These are phyloP conservation scores for Acrocalymma vagum DNA, from an alignment of 2,329 filamentous ascomycete species.

Conservation along the genomic window DNA sequence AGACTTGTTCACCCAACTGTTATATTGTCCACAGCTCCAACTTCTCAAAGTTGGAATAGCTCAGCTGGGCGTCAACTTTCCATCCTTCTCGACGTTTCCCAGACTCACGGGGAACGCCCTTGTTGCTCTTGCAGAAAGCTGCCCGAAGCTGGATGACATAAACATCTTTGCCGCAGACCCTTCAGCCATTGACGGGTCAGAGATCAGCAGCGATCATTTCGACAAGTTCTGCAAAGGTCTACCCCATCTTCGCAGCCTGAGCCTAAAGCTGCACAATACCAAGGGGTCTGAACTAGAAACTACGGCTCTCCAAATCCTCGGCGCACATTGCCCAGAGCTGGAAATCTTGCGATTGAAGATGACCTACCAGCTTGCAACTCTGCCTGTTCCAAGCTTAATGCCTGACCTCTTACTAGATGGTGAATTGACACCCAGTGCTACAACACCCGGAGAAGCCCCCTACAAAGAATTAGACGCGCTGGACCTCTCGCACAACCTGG, in stretches of 20 bases:
- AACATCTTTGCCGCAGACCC: slow-evolving; percentile 35
- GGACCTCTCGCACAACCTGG: too few species aligned
- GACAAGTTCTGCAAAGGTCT: slow-evolving; percentile 34
- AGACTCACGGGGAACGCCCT: slow-evolving; percentile 28
- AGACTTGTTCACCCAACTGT: slow-evolving; percentile 26
- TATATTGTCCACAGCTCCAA: slow-evolving; percentile 26
- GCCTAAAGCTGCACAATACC: slow-evolving; percentile 36
- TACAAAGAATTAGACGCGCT: too few species aligned
- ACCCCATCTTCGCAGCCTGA: slow-evolving; percentile 30
- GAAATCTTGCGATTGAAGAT: slow-evolving; percentile 37
- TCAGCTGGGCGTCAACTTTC: slow-evolving; percentile 31
- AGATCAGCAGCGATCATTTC: slow-evolving; percentile 34
- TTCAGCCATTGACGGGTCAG: slow-evolving; percentile 37
- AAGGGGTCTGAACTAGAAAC: slow-evolving; percentile 31
- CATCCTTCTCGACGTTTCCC: slow-evolving; percentile 28
- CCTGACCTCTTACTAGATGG: slow-evolving; percentile 15
- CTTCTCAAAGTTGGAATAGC: slow-evolving; percentile 35
- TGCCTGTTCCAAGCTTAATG: slow-evolving; percentile 15
- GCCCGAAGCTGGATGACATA: slow-evolving; percentile 32
- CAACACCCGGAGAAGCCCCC: slow-evolving; percentile 1
- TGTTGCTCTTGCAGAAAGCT: slow-evolving; percentile 26
- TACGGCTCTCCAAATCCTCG: slow-evolving; percentile 36
- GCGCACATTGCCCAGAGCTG: slow-evolving; percentile 31
- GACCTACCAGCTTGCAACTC: slow-evolving; percentile 28
- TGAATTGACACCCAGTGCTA: slow-evolving; percentile 8